Percentiles rank a stretch among this genome's conserved stretches.
Conservation (phyloP, 495 filamentous ascomycete genomes). For the Daldinia loculata region DNA sequence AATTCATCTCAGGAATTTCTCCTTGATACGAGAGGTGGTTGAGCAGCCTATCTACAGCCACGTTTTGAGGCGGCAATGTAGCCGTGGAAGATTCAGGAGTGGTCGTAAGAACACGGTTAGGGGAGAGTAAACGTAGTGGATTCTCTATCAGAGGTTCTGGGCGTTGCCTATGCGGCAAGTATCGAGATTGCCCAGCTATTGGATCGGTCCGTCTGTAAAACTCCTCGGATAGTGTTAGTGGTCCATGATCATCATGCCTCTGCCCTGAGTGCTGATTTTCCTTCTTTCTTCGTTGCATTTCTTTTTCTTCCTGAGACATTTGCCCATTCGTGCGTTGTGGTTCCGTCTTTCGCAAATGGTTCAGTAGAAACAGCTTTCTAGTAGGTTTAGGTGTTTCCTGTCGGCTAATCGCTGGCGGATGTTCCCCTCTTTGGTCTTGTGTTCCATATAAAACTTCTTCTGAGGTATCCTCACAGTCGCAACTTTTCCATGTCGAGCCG, state of each 20-base stretch:
- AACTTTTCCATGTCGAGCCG: constrained; percentile 1
- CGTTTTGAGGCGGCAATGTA: background rate
- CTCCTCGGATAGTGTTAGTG: background rate
- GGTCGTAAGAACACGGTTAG: background rate
- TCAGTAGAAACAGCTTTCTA: background rate
- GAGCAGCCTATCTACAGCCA: background rate
- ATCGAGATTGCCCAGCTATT: background rate
- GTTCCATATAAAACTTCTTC: background rate
- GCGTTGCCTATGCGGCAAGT: background rate
- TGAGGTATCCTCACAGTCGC: background rate
- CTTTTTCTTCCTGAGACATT: background rate
- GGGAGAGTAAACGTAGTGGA: background rate
- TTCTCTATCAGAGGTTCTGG: background rate
- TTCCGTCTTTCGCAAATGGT: background rate
- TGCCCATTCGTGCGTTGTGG: background rate
- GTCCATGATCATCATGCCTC: background rate
- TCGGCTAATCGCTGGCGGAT: background rate
- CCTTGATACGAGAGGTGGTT: background rate
- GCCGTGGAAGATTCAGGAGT: background rate
- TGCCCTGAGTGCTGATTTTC: background rate
- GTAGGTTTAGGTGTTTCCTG: background rate
- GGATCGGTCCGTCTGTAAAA: background rate
- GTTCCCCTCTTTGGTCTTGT: background rate
- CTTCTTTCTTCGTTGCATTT: background rate
- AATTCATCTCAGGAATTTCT: background rate